Conservation (phyloP, 148 eudicot species). For the Spergularia marina region DNA sequence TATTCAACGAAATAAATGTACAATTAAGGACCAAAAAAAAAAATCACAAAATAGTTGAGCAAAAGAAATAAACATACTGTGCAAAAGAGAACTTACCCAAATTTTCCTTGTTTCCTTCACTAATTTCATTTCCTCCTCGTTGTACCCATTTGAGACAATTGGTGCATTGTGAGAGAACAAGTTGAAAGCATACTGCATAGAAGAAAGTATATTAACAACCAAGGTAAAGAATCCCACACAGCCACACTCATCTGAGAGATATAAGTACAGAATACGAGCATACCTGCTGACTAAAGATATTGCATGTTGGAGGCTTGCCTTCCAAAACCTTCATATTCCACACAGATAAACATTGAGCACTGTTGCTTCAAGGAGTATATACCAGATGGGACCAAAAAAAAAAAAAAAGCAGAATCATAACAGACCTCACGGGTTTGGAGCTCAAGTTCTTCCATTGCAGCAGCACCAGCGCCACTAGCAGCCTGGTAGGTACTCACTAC, state of each 20-base stretch:
- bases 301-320: slow-evolving; percentile 87
- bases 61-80: background rate
- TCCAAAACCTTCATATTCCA: slow-evolving; percentile 53
- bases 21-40: background rate
- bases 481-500: slow-evolving; percentile 98
- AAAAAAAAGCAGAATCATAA: background rate
- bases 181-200: slow-evolving; percentile 95
- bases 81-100: slow-evolving; percentile 57
- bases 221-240: background rate
- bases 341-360: background rate
- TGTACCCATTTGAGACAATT: slow-evolving; percentile 81
- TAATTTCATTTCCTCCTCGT: slow-evolving; percentile 97
- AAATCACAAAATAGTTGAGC: background rate
- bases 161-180: slow-evolving; percentile 99
- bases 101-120: slow-evolving; percentile 99
- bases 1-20: slow-evolving; percentile 1
- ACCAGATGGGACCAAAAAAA: background rate
- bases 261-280: background rate
- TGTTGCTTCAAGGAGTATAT: background rate
- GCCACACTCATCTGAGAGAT: background rate
- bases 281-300: slow-evolving; percentile 90
- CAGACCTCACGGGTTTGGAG: slow-evolving; percentile 90
- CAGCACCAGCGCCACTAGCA: slow-evolving; percentile 98
- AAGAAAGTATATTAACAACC: background rate
- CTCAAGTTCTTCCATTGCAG: slow-evolving; percentile 94